phyloP scores from a whole-genome alignment of 768 basidiomycete genomes.

The Termitomyces sp. region DNA sequence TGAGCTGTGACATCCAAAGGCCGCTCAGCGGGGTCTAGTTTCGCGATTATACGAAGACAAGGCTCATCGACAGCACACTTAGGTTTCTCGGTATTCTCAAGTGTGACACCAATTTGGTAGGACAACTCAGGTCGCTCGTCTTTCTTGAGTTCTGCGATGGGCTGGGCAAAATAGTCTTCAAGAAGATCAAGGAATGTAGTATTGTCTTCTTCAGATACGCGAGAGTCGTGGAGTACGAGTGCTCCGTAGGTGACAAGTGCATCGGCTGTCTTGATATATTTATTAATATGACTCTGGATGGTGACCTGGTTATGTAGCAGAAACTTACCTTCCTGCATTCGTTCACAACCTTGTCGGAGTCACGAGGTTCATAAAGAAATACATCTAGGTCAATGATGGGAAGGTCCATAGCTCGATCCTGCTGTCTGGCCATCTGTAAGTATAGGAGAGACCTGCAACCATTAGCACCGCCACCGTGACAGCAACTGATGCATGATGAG shows the following conservation, averaged over 20 bases:
- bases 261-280: slow-evolving; percentile 62
- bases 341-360: slow-evolving; percentile 41
- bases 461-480: slow-evolving; percentile 13
- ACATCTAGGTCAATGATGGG: slow-evolving; percentile 77
- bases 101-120: slow-evolving; percentile 91
- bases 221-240: slow-evolving; percentile 77
- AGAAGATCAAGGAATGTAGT: slow-evolving; percentile 77
- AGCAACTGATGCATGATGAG: slow-evolving; percentile 8
- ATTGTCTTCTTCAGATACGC: slow-evolving; percentile 82
- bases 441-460: background rate
- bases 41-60: slow-evolving; percentile 74
- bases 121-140: slow-evolving; percentile 84
- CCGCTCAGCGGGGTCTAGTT: slow-evolving; percentile 70
- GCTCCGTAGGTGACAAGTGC: slow-evolving; percentile 84
- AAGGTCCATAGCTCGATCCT: slow-evolving; percentile 43
- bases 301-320: background rate
- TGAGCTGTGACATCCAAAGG: slow-evolving; percentile 81
- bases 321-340: slow-evolving; percentile 61
- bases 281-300: background rate
- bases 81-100: slow-evolving; percentile 95
- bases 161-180: slow-evolving; percentile 90
- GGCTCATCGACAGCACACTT: slow-evolving; percentile 80
- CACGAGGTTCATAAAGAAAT: slow-evolving; percentile 42
- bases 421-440: slow-evolving; percentile 23
- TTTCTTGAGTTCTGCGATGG: slow-evolving; percentile 49